Conservation (phyloP, 2,329 filamentous ascomycete species). For the Bipolaris gigantea region DNA sequence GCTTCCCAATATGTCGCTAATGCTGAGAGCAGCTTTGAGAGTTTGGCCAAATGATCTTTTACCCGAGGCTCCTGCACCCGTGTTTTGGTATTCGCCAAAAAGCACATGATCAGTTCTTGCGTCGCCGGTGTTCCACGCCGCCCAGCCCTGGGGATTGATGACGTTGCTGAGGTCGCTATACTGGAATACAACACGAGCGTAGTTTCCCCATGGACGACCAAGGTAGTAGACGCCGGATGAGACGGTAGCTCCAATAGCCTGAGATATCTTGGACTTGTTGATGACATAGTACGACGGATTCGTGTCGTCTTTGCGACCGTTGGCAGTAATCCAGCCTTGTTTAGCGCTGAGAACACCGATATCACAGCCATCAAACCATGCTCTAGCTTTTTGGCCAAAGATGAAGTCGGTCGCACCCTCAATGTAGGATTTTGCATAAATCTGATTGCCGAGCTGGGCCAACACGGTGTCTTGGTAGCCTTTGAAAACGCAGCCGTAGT, state of each 20-base stretch:
- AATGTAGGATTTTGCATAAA: constrained; percentile 61
- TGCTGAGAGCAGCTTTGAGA: constrained; percentile 47
- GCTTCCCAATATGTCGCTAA: constrained; percentile 51
- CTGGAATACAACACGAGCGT: constrained; percentile 57
- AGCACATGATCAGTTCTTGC: constrained; percentile 56
- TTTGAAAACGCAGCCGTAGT: constrained; percentile 59
- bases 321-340: constrained; percentile 48
- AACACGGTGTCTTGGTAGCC: constrained; percentile 60
- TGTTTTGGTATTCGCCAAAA: constrained; percentile 64
- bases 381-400: constrained; percentile 57
- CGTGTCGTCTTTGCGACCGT: constrained; percentile 34
- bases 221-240: constrained; percentile 51
- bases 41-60: constrained; percentile 56
- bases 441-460: constrained; percentile 53
- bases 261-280: constrained; percentile 55
- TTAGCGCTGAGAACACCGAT: constrained; percentile 51
- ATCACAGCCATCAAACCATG: constrained; percentile 57
- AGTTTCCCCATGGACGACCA: constrained; percentile 57
- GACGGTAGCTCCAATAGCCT: constrained; percentile 46
- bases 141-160: constrained; percentile 64
- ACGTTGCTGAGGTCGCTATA: constrained; percentile 56
- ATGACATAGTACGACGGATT: constrained; percentile 57
- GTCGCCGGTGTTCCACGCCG: constrained; percentile 55
- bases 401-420: constrained; percentile 63
- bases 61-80: constrained; percentile 58